These are phyloP conservation scores for Pleurotus pulmonarius DNA, from an alignment of 768 basidiomycete genomes.

Conservation along the genomic window DNA sequence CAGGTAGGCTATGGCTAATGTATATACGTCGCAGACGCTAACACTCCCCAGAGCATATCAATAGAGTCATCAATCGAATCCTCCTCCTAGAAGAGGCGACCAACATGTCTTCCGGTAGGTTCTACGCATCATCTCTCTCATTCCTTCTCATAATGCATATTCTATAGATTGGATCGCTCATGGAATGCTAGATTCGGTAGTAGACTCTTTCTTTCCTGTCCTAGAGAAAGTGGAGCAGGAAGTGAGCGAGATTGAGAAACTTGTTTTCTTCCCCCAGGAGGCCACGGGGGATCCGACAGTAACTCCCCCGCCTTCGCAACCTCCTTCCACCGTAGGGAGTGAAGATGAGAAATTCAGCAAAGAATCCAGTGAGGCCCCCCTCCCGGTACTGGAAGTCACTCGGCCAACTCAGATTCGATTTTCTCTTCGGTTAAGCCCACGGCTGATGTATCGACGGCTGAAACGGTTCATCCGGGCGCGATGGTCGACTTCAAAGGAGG, in stretches of 20 bases:
- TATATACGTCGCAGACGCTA: neutral
- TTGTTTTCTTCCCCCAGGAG: slow-evolving; percentile 44
- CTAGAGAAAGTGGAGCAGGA: slow-evolving; percentile 79
- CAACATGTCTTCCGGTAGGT: slow-evolving; percentile 70
- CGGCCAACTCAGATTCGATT: slow-evolving; percentile 12
- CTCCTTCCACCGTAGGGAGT: neutral
- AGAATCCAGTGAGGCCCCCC: slow-evolving; percentile 10
- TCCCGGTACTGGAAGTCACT: neutral
- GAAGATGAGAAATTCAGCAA: slow-evolving; percentile 8
- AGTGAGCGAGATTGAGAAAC: slow-evolving; percentile 69
- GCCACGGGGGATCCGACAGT: too few relatives aligned
- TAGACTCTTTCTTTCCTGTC: slow-evolving; percentile 90
- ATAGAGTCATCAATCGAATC: slow-evolving; percentile 71
- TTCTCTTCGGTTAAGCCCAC: slow-evolving; percentile 13
- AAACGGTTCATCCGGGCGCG: neutral
- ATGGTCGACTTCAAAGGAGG: slow-evolving; percentile 14
- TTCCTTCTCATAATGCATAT: neutral
- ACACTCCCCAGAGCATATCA: slow-evolving; percentile 58
- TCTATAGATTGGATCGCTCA: slow-evolving; percentile 89
- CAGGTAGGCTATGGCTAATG: slow-evolving; percentile 34
- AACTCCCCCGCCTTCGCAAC: too few relatives aligned
- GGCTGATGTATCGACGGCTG: slow-evolving; percentile 3
- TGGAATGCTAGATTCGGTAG: slow-evolving; percentile 87
- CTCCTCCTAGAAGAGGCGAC: slow-evolving; percentile 56
- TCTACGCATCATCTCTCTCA: neutral